A percentile compares a stretch with the other conserved stretches of the same genome.
Evolutionary conservation across 1,139 yeast genomes (phyloP).

Genomic region (Eremothecium sinecaudum): DNA sequence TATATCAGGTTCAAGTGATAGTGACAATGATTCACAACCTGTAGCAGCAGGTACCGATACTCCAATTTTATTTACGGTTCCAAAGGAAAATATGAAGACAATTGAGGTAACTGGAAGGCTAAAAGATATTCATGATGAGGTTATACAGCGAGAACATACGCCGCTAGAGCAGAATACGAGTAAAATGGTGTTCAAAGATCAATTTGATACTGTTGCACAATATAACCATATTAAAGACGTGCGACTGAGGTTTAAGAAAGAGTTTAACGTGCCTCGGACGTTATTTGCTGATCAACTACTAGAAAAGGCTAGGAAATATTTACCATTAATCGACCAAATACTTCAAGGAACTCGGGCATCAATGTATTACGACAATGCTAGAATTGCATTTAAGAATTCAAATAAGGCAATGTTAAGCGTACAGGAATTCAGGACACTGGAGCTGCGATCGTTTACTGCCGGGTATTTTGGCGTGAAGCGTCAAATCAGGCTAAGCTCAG

Average conservation of each 20-base stretch:
- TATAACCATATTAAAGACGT: constrained; percentile 3
- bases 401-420: constrained; percentile 38
- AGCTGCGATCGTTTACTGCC: constrained; percentile 42
- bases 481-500: constrained; percentile 42
- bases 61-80: not conserved
- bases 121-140: not conserved
- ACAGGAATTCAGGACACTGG: constrained; percentile 40
- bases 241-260: constrained; percentile 6
- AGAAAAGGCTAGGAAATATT: constrained; percentile 29
- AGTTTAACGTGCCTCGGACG: constrained; percentile 16
- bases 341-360: constrained; percentile 40
- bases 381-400: constrained; percentile 33
- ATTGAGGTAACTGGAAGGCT: constrained; percentile 2
- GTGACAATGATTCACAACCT: constrained; percentile 6
- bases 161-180: constrained; percentile 1
- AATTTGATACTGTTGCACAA: constrained; percentile 2
- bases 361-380: constrained; percentile 42
- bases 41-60: constrained; percentile 1
- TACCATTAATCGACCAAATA: constrained; percentile 35
- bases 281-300: constrained; percentile 24
- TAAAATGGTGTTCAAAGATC: not conserved
- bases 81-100: not conserved
- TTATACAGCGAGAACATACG: not conserved
- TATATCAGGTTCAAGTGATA: constrained; percentile 1
- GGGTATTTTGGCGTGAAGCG: constrained; percentile 57